Evolutionary conservation across 352 stramenopile species (phyloP), one percentile per base, ranked within the genome.

Genomic region (Pythium inflatum): DNA sequence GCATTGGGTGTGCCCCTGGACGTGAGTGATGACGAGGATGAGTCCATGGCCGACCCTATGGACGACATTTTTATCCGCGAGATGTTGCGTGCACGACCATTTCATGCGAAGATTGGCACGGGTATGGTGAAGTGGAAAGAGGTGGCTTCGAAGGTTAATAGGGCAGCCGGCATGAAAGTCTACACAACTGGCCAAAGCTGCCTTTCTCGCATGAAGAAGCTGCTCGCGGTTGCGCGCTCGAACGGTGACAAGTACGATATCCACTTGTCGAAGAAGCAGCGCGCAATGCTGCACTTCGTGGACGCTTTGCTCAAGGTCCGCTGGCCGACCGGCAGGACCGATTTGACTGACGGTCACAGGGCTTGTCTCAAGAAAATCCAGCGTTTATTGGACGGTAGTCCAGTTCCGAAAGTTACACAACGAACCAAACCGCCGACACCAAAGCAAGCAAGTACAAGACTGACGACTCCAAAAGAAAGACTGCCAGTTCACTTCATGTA

Each of bases 221-320:
- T 68, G 7, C 40, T 68, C 24, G 27, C 25, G 11, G 28, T 53
- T 2, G 20, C 34, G 3, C 57, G 57, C 43, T 9, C 43, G 2
- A 56, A 33, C 28, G 20, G 28, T 12, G 20, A 30, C 14, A 45
- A 40, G 28, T 45, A 41, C 30, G 43, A 51, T 18, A 24, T 63
- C 16, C n/a, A 22, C 14, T 27, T 67, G 0, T 41, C 30, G 4
- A 53, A 43, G 0, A 38, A 16, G 18, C 60, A 67, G 40, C 46
- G 25, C 7, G 34, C 22, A 8, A 60, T 53, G 60, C 2, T 53
- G 7, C 14, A 24, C 2, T 53, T 60, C 20, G 18, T 67, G 34
- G 60, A 67, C 48, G 50, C 60, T n/a, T 24, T 67, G 18, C 49
- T 60, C 24, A 67, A 67, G 40, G 33, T 59, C 22, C 49, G 50